phyloP scores from a whole-genome alignment of 352 stramenopile species.

The Phytophthora idaei region DNA sequence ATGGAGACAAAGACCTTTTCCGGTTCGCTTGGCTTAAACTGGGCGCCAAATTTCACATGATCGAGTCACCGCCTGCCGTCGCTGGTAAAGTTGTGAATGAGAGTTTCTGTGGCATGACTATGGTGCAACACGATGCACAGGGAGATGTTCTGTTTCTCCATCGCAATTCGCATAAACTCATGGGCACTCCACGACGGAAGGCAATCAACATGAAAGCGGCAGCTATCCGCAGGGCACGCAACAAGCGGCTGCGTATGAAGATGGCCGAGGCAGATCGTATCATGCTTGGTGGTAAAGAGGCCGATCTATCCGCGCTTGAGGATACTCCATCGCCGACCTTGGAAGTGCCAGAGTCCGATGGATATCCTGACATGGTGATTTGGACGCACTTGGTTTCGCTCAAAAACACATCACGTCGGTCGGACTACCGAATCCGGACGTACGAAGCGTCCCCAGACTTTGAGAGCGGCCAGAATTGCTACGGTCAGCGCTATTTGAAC shows the following conservation, averaged over 20 bases:
- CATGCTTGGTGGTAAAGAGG: conserved; percentile 3
- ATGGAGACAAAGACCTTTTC: conserved; percentile 67
- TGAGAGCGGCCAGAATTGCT: conserved; percentile 57
- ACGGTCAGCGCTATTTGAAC: conserved; percentile 45
- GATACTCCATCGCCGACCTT: conserved; percentile 29
- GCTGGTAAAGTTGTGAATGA: conserved; percentile 40
- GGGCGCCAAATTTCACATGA: conserved; percentile 50
- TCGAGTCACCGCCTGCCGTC: conserved; percentile 40
- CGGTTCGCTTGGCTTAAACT: conserved; percentile 62
- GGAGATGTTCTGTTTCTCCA: conserved; percentile 53
- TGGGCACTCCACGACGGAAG: conserved; percentile 26
- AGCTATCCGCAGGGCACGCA: conserved; percentile 26
- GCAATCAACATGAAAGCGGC: conserved; percentile 31
- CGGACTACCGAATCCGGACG: conserved; percentile 56
- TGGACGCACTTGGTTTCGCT: conserved; percentile 73
- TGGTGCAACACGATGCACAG: conserved; percentile 49
- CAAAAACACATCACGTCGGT: conserved; percentile 39
- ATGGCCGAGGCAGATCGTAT: conserved; percentile 32
- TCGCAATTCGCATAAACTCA: conserved; percentile 55
- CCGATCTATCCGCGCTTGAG: not conserved
- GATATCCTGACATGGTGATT: conserved; percentile 51
- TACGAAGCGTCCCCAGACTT: conserved; percentile 48
- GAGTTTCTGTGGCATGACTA: conserved; percentile 57
- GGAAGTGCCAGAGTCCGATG: conserved; percentile 22
- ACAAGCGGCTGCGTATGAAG: conserved; percentile 33